phyloP scores from a whole-genome alignment of 2,329 filamentous ascomycete genomes.

The Hypocreales sp. region DNA sequence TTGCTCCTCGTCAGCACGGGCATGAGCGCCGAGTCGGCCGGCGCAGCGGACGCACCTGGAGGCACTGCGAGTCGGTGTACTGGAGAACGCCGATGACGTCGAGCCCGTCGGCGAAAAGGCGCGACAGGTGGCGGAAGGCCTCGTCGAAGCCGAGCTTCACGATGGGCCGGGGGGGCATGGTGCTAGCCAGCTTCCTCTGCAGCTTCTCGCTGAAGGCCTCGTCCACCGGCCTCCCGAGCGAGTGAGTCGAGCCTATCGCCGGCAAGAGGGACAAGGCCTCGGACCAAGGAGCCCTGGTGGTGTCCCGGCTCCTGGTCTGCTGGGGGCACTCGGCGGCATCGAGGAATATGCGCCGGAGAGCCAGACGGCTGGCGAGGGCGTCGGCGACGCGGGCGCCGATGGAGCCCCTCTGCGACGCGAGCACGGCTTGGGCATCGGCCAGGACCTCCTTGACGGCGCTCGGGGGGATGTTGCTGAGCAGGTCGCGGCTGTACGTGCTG shows the following conservation, averaged over 20 bases:
- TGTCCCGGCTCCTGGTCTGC: slow-evolving; percentile 27
- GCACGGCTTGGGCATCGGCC: slow-evolving; percentile 34
- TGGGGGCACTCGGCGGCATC: slow-evolving; percentile 32
- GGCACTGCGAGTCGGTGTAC: slow-evolving; percentile 51
- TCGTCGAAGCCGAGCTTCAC: slow-evolving; percentile 61
- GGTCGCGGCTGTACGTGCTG: slow-evolving; percentile 68
- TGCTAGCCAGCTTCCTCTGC: slow-evolving; percentile 83
- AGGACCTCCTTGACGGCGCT: slow-evolving; percentile 40
- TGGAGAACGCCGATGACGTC: slow-evolving; percentile 53
- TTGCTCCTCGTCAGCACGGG: slow-evolving; percentile 14
- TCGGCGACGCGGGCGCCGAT: slow-evolving; percentile 24
- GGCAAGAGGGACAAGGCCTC: slow-evolving; percentile 34
- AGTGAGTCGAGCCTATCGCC: slow-evolving; percentile 41
- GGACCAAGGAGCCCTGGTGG: slow-evolving; percentile 34
- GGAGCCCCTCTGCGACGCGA: slow-evolving; percentile 25
- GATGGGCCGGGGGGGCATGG: slow-evolving; percentile 82
- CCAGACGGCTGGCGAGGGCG: slow-evolving; percentile 50
- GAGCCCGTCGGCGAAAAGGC: slow-evolving; percentile 56
- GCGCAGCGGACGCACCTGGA: slow-evolving; percentile 38
- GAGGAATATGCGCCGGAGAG: slow-evolving; percentile 50
- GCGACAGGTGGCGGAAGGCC: slow-evolving; percentile 52
- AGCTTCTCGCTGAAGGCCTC: slow-evolving; percentile 83
- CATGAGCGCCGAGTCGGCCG: too few species aligned
- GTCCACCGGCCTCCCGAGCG: slow-evolving; percentile 48
- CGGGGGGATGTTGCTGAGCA: slow-evolving; percentile 50